These are phyloP conservation scores for Mallotus repandus DNA, from an alignment of 441 rosid species.

Conservation along the genomic window DNA sequence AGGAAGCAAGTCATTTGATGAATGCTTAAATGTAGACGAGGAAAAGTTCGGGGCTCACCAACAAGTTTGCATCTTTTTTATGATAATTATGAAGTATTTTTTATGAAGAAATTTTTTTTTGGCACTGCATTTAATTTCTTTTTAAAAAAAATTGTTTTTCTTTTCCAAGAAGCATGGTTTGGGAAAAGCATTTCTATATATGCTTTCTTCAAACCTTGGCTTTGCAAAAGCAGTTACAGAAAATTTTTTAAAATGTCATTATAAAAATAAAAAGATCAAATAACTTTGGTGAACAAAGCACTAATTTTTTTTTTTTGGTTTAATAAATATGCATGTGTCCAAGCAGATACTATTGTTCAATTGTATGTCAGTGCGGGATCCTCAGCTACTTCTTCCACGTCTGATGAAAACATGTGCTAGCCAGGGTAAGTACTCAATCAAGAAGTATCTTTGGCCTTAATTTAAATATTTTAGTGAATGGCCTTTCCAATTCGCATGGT, in stretches of 20 bases:
- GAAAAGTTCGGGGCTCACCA: not conserved
- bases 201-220: too few relatives aligned
- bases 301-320: not conserved
- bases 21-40: not conserved
- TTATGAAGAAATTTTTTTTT: too few relatives aligned
- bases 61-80: too few relatives aligned
- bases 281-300: too few relatives aligned
- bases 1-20: not conserved
- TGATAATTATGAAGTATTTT: too few relatives aligned
- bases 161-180: too few relatives aligned
- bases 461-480: not conserved
- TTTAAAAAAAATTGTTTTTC: too few relatives aligned
- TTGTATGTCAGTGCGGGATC: constrained; percentile 88
- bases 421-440: constrained; percentile 49
- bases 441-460: constrained; percentile 8
- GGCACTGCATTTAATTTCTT: too few relatives aligned
- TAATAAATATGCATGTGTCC: constrained; percentile 18
- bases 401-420: constrained; percentile 64
- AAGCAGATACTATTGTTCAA: constrained; percentile 81
- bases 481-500: not conserved
- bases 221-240: too few relatives aligned
- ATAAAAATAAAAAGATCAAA: too few relatives aligned
- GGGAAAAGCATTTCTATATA: too few relatives aligned
- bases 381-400: constrained; percentile 78
- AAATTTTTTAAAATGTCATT: too few relatives aligned